These are phyloP conservation scores for Blastobotrys malaysiensis DNA, from an alignment of 1,139 yeast species.

Conservation along the genomic window DNA sequence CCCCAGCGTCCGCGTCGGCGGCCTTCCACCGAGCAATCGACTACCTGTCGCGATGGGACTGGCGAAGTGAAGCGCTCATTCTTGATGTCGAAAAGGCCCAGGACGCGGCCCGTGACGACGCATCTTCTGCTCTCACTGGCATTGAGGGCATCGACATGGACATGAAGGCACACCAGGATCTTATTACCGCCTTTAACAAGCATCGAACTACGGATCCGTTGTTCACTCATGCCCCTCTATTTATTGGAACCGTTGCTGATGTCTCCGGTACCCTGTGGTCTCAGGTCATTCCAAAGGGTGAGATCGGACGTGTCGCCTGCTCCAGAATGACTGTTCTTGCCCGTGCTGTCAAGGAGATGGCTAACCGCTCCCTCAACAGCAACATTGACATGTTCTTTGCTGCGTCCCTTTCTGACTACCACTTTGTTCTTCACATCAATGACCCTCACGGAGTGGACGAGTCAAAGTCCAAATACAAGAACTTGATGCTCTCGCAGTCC, in stretches of 20 bases:
- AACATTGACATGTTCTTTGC: conserved; percentile 48
- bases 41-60: conserved; percentile 81
- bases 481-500: conserved; percentile 36
- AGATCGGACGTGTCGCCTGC: conserved; percentile 47
- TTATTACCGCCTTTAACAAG: conserved; percentile 58
- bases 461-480: conserved; percentile 47
- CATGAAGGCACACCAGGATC: conserved; percentile 54
- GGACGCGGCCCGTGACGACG: conserved; percentile 36
- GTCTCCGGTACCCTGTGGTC: conserved; percentile 80
- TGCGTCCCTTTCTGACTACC: conserved; percentile 81
- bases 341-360: conserved; percentile 59
- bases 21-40: conserved; percentile 75
- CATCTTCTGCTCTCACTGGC: conserved; percentile 14
- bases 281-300: conserved; percentile 59
- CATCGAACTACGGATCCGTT: conserved; percentile 75
- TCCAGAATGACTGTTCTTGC: conserved; percentile 84
- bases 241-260: conserved; percentile 77
- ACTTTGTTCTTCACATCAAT: conserved; percentile 61
- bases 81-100: conserved; percentile 61
- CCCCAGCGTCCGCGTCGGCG: conserved; percentile 71
- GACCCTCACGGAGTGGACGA: conserved; percentile 35
- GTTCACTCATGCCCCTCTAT: conserved; percentile 71
- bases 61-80: conserved; percentile 83
- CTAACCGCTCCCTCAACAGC: conserved; percentile 37
- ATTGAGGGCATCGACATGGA: conserved; percentile 56